Percentiles rank a stretch among this genome's conserved stretches.
phyloP scores from a whole-genome alignment of 495 filamentous ascomycete species.

The Choiromyces venosus region DNA sequence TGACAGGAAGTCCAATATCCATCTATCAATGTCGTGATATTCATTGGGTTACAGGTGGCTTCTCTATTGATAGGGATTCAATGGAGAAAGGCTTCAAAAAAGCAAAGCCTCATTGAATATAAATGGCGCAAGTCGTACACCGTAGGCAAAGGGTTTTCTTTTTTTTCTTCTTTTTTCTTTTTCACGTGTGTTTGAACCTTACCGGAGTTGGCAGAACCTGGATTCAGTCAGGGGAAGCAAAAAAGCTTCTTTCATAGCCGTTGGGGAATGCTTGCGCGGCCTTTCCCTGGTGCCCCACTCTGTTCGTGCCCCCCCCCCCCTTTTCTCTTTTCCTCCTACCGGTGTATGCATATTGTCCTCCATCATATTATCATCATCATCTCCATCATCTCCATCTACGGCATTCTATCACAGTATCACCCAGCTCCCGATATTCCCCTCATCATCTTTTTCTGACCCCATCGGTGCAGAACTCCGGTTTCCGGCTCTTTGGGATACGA shows the following conservation, averaged over 20 bases:
- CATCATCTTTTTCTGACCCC: not conserved
- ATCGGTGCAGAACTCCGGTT: not conserved
- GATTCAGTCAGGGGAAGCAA: not conserved
- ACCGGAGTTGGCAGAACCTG: not conserved
- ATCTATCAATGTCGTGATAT: not conserved
- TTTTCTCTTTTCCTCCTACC: not conserved
- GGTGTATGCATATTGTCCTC: not conserved
- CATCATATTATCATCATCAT: not conserved
- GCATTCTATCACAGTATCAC: not conserved
- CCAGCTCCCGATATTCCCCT: not conserved
- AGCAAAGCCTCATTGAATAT: not conserved
- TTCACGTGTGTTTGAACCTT: not conserved
- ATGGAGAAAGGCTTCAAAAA: not conserved
- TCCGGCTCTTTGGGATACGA: not conserved
- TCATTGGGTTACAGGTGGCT: not conserved
- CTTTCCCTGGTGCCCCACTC: not conserved
- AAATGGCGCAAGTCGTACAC: not conserved
- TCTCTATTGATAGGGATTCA: not conserved
- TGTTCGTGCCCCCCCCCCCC: not conserved
- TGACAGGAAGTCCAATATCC: not conserved
- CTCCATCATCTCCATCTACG: not conserved
- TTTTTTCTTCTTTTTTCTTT: not conserved
- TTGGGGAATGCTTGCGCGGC: constrained; percentile 1
- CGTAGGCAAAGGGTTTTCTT: not conserved
- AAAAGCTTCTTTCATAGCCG: constrained; percentile 3